Base-by-base conservation (phyloP, 2,329 filamentous ascomycete species). In the Cryphonectria nitschkei region DNA sequence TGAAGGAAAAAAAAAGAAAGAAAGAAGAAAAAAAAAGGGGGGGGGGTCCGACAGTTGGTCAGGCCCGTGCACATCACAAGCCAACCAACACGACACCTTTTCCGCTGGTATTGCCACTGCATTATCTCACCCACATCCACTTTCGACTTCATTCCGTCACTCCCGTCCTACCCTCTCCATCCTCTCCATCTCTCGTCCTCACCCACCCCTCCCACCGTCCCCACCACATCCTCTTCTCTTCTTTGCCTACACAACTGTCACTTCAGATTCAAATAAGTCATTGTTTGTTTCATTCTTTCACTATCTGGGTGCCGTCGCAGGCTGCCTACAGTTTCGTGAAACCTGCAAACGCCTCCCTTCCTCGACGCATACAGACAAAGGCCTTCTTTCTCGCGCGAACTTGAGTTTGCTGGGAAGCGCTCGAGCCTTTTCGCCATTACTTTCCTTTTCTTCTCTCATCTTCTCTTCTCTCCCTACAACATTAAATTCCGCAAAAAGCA, bases 261-360 rank as follows among this genome's bases (percentile, higher is more conserved):
- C 26, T 65, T 34, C 29, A 19, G 46, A 34, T 2, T 56, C 43
- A 37, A 32, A 19, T 2, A 26, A 4, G 19, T 26, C n/a, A 50
- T 52, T 54, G 19, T 14, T 52, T 56, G 32, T 37, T 50, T 37
- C 64, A 65, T 39, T 54, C 64, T 6, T 56, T 65, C 32, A 3
- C 32, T 39, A 19, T 37, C 9, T 8, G 22, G 64, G 41, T 22
- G 64, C 64, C 46, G 9, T 13, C 16, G 3, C 43, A 65, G 6
- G 16, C 26, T 39, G 9, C 46, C 52, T 34, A 19, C 14, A 29
- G 11, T 29, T 4, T 69, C 67, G 63, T 69, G 67, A 64, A 58
- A 67, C 70, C 69, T 69, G 63, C 37, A 64, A 58, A 70, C 68
- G 69, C 66, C 65, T 67, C 63, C 63, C 54, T 56, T 54, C 37